Conservation (phyloP, 768 basidiomycete species). For the Hortiboletus flavorubellus region DNA sequence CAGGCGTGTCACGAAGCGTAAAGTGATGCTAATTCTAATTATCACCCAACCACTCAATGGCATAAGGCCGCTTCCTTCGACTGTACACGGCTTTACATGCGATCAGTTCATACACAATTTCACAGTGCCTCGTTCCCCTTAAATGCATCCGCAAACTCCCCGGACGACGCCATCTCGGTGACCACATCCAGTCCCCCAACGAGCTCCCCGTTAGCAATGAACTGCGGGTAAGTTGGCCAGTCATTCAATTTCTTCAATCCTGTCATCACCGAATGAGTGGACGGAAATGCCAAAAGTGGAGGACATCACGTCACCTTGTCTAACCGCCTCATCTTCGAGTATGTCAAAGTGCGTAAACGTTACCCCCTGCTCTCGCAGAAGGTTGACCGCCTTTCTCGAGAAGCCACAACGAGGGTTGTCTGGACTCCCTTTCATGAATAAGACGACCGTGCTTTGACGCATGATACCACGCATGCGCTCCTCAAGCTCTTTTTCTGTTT, state of each 20-base stretch:
- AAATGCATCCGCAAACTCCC: conserved; percentile 62
- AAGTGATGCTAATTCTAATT: background rate
- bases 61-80: background rate
- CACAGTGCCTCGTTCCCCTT: background rate
- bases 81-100: background rate
- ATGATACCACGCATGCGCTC: conserved; percentile 66
- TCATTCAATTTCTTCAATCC: conserved; percentile 77
- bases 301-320: conserved; percentile 55
- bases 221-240: conserved; percentile 88
- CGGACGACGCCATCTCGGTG: conserved; percentile 81
- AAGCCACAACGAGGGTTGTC: conserved; percentile 82
- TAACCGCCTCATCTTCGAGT: conserved; percentile 71
- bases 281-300: background rate
- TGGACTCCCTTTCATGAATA: conserved; percentile 91
- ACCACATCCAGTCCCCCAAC: conserved; percentile 95
- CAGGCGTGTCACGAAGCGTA: conserved; percentile 4
- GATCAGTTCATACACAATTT: background rate
- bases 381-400: conserved; percentile 66
- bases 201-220: conserved; percentile 86
- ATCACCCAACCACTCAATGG: background rate
- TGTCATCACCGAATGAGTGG: conserved; percentile 22
- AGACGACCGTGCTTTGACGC: conserved; percentile 71
- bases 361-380: conserved; percentile 63
- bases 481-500: conserved; percentile 66
- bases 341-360: conserved; percentile 82